Percentiles rank a stretch among this genome's conserved stretches.
phyloP scores from a whole-genome alignment of 768 basidiomycete species.

The Amanita rubescens region DNA sequence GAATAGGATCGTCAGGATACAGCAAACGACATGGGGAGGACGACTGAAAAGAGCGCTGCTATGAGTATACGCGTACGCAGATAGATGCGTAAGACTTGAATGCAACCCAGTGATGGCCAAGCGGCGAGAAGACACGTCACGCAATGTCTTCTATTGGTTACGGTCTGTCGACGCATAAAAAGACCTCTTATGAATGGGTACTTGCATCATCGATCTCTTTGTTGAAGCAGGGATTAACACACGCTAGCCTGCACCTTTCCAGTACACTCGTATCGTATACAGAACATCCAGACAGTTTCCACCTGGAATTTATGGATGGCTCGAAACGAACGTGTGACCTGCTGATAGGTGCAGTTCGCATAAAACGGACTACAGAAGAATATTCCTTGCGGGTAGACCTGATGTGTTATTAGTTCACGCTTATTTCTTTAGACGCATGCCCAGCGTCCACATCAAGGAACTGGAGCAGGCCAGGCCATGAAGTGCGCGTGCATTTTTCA shows the following conservation, averaged over 20 bases:
- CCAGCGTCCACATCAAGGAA: constrained; percentile 47
- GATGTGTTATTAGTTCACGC: not conserved
- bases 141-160: too few species aligned
- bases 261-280: constrained; percentile 55
- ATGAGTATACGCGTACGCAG: too few species aligned
- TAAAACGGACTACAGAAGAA: constrained; percentile 18
- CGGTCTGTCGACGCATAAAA: too few species aligned
- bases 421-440: constrained; percentile 39
- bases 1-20: too few species aligned
- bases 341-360: constrained; percentile 34
- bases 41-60: too few species aligned
- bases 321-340: constrained; percentile 24
- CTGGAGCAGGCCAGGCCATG: constrained; percentile 55
- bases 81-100: too few species aligned
- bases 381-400: not conserved
- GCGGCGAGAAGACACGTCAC: too few species aligned
- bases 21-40: too few species aligned
- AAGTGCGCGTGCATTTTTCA: constrained; percentile 26
- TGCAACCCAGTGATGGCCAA: too few species aligned
- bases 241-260: constrained; percentile 39
- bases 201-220: constrained; percentile 24
- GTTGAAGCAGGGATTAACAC: constrained; percentile 38
- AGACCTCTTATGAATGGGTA: too few species aligned
- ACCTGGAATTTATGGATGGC: constrained; percentile 19
- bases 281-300: constrained; percentile 23